These are phyloP conservation scores for Amylostereum areolatum DNA, from an alignment of 1,284 basidiomycete genomes.

Conservation along the genomic window DNA sequence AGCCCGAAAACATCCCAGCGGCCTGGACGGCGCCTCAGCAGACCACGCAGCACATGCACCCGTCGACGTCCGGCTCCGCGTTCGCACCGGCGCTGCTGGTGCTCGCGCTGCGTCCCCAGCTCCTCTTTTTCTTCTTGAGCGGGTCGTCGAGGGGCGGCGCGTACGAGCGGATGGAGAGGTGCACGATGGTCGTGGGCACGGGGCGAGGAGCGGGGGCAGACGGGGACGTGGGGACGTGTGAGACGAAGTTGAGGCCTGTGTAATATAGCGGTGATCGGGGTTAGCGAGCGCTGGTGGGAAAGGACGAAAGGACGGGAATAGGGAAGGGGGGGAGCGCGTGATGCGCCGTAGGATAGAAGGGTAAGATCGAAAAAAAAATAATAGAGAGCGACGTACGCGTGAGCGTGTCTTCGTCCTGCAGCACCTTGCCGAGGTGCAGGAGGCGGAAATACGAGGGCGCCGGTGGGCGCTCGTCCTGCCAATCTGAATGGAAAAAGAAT, in stretches of 20 bases:
- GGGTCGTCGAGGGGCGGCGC: constrained; percentile 47
- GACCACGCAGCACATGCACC: constrained; percentile 21
- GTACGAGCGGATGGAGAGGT: constrained; percentile 71
- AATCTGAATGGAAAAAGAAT: constrained; percentile 44
- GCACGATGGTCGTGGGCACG: constrained; percentile 61
- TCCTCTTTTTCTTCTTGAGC: constrained; percentile 40
- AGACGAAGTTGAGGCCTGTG: constrained; percentile 46
- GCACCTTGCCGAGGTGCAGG: constrained; percentile 75
- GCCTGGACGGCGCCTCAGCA: no score
- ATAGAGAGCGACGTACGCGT: constrained; percentile 42
- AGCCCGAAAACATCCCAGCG: no score
- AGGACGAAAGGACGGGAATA: constrained; percentile 7
- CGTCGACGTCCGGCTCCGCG: constrained; percentile 16
- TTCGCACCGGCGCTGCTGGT: constrained; percentile 12
- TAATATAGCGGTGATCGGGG: constrained; percentile 11
- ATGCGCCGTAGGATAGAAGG: constrained; percentile 3
- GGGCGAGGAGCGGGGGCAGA: constrained; percentile 19
- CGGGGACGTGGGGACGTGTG: constrained; percentile 27
- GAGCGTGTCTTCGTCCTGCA: constrained; percentile 79
- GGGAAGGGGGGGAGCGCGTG: constrained; percentile 5
- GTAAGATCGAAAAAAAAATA: constrained; percentile 6
- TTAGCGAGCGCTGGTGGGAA: constrained; percentile 23
- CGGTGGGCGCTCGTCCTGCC: constrained; percentile 76
- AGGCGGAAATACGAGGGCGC: constrained; percentile 75
- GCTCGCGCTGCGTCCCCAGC: constrained; percentile 8